Conservation (phyloP, 2,329 filamentous ascomycete genomes). For the Colletotrichum eleusines region DNA sequence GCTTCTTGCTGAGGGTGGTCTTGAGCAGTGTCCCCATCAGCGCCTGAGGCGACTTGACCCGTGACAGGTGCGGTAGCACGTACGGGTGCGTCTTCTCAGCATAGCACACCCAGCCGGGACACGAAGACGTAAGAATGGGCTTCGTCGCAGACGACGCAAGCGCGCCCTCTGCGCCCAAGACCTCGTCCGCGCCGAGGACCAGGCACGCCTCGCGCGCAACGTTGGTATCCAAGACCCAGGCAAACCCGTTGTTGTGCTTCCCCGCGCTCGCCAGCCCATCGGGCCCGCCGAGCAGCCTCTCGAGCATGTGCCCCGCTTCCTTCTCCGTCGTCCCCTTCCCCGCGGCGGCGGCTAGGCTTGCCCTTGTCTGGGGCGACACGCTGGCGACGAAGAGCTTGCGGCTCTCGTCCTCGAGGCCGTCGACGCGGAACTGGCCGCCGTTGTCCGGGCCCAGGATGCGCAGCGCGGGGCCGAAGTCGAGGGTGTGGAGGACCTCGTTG, state of each 20-base stretch:
- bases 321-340: slow-evolving; percentile 76
- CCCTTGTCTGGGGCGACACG: slow-evolving; percentile 90
- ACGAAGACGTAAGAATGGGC: slow-evolving; percentile 87
- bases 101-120: slow-evolving; percentile 98
- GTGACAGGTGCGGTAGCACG: slow-evolving; percentile 89
- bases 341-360: slow-evolving; percentile 88
- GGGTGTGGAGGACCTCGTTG: slow-evolving; percentile 84
- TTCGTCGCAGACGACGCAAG: slow-evolving; percentile 45
- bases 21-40: slow-evolving; percentile 92
- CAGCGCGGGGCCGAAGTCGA: slow-evolving; percentile 75
- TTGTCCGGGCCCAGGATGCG: slow-evolving; percentile 51
- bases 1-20: slow-evolving; percentile 79
- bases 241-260: slow-evolving; percentile 79
- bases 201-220: slow-evolving; percentile 83
- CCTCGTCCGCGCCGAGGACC: slow-evolving; percentile 82
- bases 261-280: slow-evolving; percentile 78
- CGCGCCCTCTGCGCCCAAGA: slow-evolving; percentile 55
- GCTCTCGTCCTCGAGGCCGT: slow-evolving; percentile 68
- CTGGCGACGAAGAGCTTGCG: slow-evolving; percentile 89
- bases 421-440: slow-evolving; percentile 54
- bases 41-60: slow-evolving; percentile 93
- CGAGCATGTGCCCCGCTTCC: slow-evolving; percentile 84
- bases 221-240: slow-evolving; percentile 93
- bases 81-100: slow-evolving; percentile 98
- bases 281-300: slow-evolving; percentile 80